Evolutionary conservation across 2,329 filamentous ascomycete genomes (phyloP), one percentile per base, ranked within the genome.

Genomic region (Trichophyton schoenleinii): DNA sequence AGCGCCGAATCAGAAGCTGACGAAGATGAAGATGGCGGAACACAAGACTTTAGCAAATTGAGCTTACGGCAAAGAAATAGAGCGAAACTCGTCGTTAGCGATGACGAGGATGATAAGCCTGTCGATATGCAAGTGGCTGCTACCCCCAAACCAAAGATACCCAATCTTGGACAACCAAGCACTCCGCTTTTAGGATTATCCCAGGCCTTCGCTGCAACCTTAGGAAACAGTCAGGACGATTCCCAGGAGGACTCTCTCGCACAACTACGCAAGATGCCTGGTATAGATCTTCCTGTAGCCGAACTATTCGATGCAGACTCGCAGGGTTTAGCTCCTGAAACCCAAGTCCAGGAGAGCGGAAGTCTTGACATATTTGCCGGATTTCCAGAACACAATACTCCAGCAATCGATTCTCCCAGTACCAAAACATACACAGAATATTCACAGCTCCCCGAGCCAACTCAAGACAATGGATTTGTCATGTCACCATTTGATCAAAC

Each of bases 131-230:
- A 48, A 20, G 34, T 61, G 34, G 20, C 42, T 3, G 18, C 59
- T n/a, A 71, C 72, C 2, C 70, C 68, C 5, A 70, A 75, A 63
- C 73, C 73, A 11, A 86, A 85, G 2, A 87, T 89, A 62, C 87
- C 87, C 2, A 86, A 85, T 1, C 74, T 89, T 20, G 82, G 85
- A 68, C 75, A 78, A 68, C 62, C 70, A 70, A 53, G 3, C 13
- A 70, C 72, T 46, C 68, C 75, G 59, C 73, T 78, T 4, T 72
- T 95, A 48, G 88, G 89, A 8, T 79, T 96, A 52, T 95, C 90
- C 0, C 91, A 96, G 68, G 92, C 94, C 64, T 96, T 96, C 70
- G 88, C 88, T 3, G 89, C 89, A 11, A 96, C 91, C 0, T 87
- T 96, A 84, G 90, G 88, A 57, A 84, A 83, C 42, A 77, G 79